Conservation (phyloP, 2,329 filamentous ascomycete species). For the Orbilia quercus region DNA sequence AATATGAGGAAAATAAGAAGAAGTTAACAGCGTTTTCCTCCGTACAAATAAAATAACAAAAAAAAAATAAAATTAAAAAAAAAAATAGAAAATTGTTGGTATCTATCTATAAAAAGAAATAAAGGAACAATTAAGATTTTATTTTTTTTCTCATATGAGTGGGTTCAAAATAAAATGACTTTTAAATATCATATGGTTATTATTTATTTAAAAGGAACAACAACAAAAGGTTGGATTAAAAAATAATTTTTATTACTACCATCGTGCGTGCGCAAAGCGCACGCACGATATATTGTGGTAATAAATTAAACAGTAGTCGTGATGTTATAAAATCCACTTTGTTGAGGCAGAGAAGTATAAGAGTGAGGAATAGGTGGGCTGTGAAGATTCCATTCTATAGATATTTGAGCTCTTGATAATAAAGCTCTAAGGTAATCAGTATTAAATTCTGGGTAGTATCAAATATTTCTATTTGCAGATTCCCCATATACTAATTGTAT, state of each 20-base stretch:
- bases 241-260: not conserved
- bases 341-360: constrained; percentile 29
- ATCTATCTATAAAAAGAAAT: not conserved
- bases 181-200: no score
- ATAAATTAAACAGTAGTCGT: not conserved
- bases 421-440: constrained; percentile 32
- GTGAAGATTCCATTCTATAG: constrained; percentile 31
- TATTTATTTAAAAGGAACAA: not conserved
- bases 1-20: constrained; percentile 1
- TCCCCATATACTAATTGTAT: constrained; percentile 28
- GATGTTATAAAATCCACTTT: constrained; percentile 14
- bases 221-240: not conserved
- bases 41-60: no score
- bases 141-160: no score
- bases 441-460: constrained; percentile 35
- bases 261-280: no score
- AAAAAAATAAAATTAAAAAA: not conserved
- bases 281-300: no score
- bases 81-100: no score
- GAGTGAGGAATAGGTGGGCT: constrained; percentile 27
- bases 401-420: constrained; percentile 35
- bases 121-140: not conserved
- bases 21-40: not conserved
- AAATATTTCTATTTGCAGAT: constrained; percentile 38
- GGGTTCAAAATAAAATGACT: no score